A percentile compares a stretch with the other conserved stretches of the same genome.
Conservation (phyloP, 495 filamentous ascomycete genomes). For the Penicillium maclennaniae region DNA sequence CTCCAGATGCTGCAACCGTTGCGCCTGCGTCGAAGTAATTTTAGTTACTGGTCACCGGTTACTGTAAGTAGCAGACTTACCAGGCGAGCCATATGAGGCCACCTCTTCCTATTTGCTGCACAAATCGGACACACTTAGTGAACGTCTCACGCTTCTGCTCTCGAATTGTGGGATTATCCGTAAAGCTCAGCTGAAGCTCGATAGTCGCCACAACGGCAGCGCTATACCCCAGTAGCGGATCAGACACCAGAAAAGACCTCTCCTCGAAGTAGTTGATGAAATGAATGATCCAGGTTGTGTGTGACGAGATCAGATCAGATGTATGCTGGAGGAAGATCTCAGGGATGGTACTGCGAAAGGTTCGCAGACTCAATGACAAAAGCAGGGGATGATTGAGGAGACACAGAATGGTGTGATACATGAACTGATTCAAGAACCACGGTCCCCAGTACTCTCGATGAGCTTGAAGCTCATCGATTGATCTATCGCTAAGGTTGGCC, state of each 20-base stretch:
- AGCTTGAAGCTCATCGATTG: slow-evolving; percentile 35
- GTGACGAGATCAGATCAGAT: slow-evolving; percentile 44
- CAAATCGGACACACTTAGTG: slow-evolving; percentile 44
- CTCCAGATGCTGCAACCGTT: slow-evolving; percentile 39
- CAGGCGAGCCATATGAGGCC: slow-evolving; percentile 47
- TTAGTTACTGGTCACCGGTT: neutral
- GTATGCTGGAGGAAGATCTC: slow-evolving; percentile 50
- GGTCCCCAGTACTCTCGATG: slow-evolving; percentile 47
- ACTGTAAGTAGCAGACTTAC: slow-evolving; percentile 21
- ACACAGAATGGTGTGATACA: slow-evolving; percentile 49
- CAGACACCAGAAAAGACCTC: slow-evolving; percentile 39
- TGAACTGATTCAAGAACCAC: slow-evolving; percentile 46
- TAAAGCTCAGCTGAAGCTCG: slow-evolving; percentile 47
- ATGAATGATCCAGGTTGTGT: slow-evolving; percentile 48
- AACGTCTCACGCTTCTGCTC: slow-evolving; percentile 44
- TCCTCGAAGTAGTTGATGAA: slow-evolving; percentile 47
- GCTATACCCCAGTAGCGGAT: slow-evolving; percentile 47
- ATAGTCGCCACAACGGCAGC: slow-evolving; percentile 49
- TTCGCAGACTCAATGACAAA: slow-evolving; percentile 42
- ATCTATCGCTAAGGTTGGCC: slow-evolving; percentile 38
- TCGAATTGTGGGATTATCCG: slow-evolving; percentile 32
- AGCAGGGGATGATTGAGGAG: slow-evolving; percentile 47
- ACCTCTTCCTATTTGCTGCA: slow-evolving; percentile 38
- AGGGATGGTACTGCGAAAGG: slow-evolving; percentile 43
- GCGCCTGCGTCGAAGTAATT: slow-evolving; percentile 23